phyloP scores from a whole-genome alignment of 257 asterid genomes.

The Nicotiana tabacum region DNA sequence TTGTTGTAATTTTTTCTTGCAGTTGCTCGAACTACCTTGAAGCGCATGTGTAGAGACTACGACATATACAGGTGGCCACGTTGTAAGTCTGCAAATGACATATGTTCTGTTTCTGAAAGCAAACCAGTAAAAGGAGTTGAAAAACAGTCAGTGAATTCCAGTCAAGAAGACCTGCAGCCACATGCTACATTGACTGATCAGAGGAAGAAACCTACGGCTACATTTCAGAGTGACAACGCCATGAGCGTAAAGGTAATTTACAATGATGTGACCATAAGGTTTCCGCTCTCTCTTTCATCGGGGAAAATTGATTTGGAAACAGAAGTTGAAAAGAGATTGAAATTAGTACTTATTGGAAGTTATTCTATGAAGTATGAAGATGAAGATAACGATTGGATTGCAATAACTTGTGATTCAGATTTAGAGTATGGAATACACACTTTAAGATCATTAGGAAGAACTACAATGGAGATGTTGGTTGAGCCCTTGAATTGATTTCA shows the following conservation, averaged over 20 bases:
- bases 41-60: slow-evolving; percentile 16
- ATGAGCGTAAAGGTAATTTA: slow-evolving; percentile 12
- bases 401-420: slow-evolving; percentile 11
- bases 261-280: slow-evolving; percentile 1
- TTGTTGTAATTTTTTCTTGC: slow-evolving; percentile 2
- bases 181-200: not conserved
- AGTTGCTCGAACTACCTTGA: slow-evolving; percentile 24
- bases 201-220: too few species aligned
- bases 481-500: too few species aligned
- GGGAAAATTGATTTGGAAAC: not conserved
- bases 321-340: slow-evolving; percentile 17
- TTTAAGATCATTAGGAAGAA: not conserved
- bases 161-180: not conserved
- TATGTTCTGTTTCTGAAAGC: too few species aligned
- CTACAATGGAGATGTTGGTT: not conserved
- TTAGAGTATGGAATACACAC: not conserved
- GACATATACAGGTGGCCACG: slow-evolving; percentile 28
- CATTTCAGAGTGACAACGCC: not conserved
- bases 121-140: not conserved
- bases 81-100: not conserved
- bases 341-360: not conserved
- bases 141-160: not conserved
- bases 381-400: slow-evolving; percentile 17
- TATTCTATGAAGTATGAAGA: slow-evolving; percentile 20
- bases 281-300: slow-evolving; percentile 11